phyloP scores from a whole-genome alignment of 2,329 filamentous ascomycete species.

The Aspergillus tubingensis region DNA sequence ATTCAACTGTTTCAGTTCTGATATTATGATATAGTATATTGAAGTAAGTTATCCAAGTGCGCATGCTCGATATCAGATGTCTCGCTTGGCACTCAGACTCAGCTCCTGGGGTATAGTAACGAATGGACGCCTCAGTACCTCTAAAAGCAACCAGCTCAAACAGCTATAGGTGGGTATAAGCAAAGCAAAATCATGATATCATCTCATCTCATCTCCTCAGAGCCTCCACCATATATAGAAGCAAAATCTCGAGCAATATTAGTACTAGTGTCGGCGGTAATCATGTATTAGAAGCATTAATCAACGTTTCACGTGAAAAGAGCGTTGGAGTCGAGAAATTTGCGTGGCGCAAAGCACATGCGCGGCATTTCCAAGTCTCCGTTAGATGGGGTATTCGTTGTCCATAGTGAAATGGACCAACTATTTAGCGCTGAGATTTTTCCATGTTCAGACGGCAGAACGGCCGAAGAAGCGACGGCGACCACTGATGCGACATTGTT shows the following conservation, averaged over 20 bases:
- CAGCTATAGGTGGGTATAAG: neutral
- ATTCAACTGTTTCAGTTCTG: too few species aligned
- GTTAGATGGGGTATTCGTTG: neutral
- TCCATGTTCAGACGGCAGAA: conserved; percentile 12
- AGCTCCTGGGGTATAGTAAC: neutral
- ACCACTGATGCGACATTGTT: conserved; percentile 1
- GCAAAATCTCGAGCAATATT: neutral
- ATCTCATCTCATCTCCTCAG: neutral
- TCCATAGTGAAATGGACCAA: neutral
- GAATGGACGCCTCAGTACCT: neutral
- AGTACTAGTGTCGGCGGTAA: neutral
- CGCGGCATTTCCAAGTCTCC: neutral
- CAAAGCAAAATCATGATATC: neutral
- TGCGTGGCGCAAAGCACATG: neutral
- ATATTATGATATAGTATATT: too few species aligned
- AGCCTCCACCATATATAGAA: neutral
- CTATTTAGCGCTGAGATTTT: neutral
- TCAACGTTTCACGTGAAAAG: neutral
- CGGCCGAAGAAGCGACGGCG: conserved; percentile 14
- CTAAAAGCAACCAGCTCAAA: neutral
- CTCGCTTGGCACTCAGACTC: neutral
- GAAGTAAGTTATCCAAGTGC: neutral
- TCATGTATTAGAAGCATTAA: neutral
- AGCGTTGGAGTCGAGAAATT: neutral
- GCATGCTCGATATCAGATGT: too few species aligned